These are phyloP conservation scores for Cyclotella kingstonii DNA, from an alignment of 108 stramenopile species.

Conservation along the genomic window DNA sequence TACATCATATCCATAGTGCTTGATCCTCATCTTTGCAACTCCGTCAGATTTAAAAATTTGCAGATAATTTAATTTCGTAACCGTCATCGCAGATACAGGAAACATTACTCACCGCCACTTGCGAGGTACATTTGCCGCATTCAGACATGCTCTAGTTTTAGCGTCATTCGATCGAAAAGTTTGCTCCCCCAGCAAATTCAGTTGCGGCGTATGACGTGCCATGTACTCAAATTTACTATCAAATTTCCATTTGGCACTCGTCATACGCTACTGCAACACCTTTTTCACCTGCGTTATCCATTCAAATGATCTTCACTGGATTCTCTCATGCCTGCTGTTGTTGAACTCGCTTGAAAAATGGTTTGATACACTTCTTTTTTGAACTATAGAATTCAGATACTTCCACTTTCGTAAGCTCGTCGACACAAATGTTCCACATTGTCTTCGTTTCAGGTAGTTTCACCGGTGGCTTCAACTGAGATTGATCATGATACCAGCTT, in stretches of 20 bases:
- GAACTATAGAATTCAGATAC: too few species aligned
- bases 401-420: not conserved
- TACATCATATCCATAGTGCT: conserved; percentile 13
- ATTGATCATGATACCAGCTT: not conserved
- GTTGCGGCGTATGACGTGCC: not conserved
- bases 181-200: not conserved
- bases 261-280: not conserved
- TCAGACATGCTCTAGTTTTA: not conserved
- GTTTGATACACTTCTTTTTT: too few species aligned
- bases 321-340: not conserved
- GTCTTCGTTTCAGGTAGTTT: not conserved
- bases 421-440: not conserved
- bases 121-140: not conserved
- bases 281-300: conserved; percentile 1
- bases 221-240: not conserved
- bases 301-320: not conserved
- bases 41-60: conserved; percentile 19
- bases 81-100: too few species aligned
- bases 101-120: too few species aligned
- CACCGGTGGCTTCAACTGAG: not conserved
- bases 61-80: too few species aligned
- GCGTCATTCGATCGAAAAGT: not conserved
- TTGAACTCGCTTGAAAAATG: not conserved
- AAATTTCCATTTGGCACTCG: not conserved
- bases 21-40: conserved; percentile 10